A percentile compares a stretch with the other conserved stretches of the same genome.
These are phyloP conservation scores for Melampsora larici-populina DNA, from an alignment of 1,284 basidiomycete species.

Conservation along the genomic window DNA sequence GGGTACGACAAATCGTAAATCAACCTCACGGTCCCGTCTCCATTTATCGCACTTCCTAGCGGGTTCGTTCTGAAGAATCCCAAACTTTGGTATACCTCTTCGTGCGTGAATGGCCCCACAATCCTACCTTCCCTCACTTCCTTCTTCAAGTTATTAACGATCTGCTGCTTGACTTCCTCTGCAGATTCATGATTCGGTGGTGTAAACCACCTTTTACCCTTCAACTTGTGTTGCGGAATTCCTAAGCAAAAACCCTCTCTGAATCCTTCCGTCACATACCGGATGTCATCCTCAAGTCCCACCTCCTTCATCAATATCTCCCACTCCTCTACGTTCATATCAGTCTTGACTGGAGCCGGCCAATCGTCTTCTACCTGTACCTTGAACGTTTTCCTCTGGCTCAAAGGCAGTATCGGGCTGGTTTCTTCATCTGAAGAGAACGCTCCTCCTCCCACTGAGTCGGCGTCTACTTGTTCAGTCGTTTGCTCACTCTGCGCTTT, in stretches of 20 bases:
- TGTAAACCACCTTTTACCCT: background rate
- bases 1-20: constrained; percentile 1
- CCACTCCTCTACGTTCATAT: background rate
- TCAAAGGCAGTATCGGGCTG: background rate
- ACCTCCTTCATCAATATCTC: background rate
- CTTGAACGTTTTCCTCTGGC: background rate
- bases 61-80: background rate
- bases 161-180: too few relatives aligned
- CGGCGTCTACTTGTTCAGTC: too few relatives aligned
- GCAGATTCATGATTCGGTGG: too few relatives aligned
- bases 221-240: background rate
- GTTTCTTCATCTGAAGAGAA: too few relatives aligned
- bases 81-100: background rate
- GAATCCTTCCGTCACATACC: background rate
- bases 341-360: too few relatives aligned
- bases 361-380: background rate
- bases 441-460: too few relatives aligned
- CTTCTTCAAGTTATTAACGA: too few relatives aligned
- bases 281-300: too few relatives aligned
- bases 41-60: background rate
- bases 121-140: too few relatives aligned
- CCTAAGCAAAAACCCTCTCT: background rate
- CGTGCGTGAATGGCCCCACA: too few relatives aligned
- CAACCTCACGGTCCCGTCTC: background rate
- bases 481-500: too few relatives aligned